Evolutionary conservation across 139 green algal genomes (phyloP), one percentile per base, ranked within the genome.

Genomic region (Chlamydomonas sphaeroides): DNA sequence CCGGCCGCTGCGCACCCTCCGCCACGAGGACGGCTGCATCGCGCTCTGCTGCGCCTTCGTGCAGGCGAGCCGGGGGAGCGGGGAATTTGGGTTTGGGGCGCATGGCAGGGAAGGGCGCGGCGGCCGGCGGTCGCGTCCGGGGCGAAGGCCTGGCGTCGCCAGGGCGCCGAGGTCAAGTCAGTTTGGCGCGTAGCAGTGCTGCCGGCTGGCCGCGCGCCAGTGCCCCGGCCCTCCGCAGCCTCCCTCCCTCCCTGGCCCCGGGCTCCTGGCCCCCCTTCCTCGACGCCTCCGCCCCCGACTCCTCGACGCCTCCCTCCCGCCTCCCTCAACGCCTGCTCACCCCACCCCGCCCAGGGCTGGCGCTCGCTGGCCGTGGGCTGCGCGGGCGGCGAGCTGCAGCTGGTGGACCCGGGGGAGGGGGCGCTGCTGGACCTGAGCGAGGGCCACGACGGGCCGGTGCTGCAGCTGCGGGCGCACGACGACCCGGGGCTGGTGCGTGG

Each of bases 331-430:
- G n/a, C n/a, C n/a, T n/a, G n/a, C n/a, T n/a, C n/a, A n/a, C n/a
- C n/a, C 2, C 33, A 33, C 33, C 15, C 15, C 63, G 6, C 5
- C 20, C 74, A 80, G 74, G 72, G 80, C 36, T 83, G 87, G 65
- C 79, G 88, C 36, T 41, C 86, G 15, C 73, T 96, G 66, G 86
- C 85, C 15, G 83, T 90, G n/a, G 93, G 93, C 53, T 75, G 28
- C 45, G 48, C 59, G 5, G 68, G 65, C 21, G 85, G 85, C 21
- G 85, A 89, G 68, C 65, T 88, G 42, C 65, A 53, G 70, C 53
- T 86, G 45, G 57, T 85, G n/a, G 84, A 93, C 62, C 45, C 65
- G 3, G 21, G 68, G 45, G 62, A 74, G 18, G 90, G 88, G 15
- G 88, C 88, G n/a, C 74, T 86, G 8, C 21, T 90, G 35, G 88